Percentiles rank a stretch among this genome's conserved stretches.
Evolutionary conservation across 257 asterid species (phyloP).

Genomic region (Coffea canephora): DNA sequence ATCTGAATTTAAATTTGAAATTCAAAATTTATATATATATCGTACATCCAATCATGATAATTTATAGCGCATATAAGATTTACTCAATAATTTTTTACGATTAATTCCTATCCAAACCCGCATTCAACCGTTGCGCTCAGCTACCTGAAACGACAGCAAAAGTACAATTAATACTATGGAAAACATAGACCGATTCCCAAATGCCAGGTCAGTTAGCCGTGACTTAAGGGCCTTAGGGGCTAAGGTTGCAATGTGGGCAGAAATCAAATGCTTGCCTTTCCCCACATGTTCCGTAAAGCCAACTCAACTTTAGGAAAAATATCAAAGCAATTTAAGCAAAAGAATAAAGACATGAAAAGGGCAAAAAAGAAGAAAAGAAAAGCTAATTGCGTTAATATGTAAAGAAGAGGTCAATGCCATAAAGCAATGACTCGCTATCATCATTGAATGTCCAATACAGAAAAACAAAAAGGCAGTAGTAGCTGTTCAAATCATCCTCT

Average conservation of each 20-base stretch:
- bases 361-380: not conserved
- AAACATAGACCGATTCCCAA: not conserved
- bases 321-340: slow-evolving; percentile 6
- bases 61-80: too few relatives aligned
- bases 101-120: too few relatives aligned
- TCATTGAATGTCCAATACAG: slow-evolving; percentile 41
- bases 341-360: slow-evolving; percentile 11
- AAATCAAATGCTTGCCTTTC: slow-evolving; percentile 2
- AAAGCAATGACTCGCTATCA: slow-evolving; percentile 30
- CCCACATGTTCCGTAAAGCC: slow-evolving; percentile 12
- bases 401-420: slow-evolving; percentile 41
- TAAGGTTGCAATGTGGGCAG: not conserved
- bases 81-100: too few relatives aligned
- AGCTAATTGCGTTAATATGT: not conserved
- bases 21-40: too few relatives aligned
- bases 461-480: slow-evolving; percentile 19
- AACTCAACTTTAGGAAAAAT: slow-evolving; percentile 20
- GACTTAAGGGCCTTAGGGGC: not conserved
- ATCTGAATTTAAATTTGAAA: too few relatives aligned
- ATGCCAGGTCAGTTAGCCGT: not conserved
- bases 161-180: not conserved
- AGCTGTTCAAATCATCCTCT: slow-evolving; percentile 28
- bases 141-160: not conserved
- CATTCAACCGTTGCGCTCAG: too few relatives aligned
- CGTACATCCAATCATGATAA: too few relatives aligned